Evolutionary conservation across 257 asterid species (phyloP).

Genomic region (Capsicum baccatum): DNA sequence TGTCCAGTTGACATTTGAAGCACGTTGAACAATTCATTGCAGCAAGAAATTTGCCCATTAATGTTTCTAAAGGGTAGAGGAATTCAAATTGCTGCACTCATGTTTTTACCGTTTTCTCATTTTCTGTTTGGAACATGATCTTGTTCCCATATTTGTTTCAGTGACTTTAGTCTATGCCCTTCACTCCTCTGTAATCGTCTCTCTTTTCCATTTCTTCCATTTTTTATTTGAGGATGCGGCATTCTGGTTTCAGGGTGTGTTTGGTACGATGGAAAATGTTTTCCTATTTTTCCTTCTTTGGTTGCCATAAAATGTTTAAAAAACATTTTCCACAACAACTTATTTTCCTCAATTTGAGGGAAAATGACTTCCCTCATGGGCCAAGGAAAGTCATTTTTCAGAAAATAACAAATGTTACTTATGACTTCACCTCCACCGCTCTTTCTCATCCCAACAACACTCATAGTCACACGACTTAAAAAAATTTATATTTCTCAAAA

Average conservation of each 20-base stretch:
- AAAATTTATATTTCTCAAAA: too few relatives aligned
- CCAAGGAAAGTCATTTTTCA: too few relatives aligned
- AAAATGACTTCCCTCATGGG: too few relatives aligned
- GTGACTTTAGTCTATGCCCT: neutral
- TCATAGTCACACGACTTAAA: too few relatives aligned
- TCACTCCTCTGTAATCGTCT: neutral
- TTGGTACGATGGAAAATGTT: too few relatives aligned
- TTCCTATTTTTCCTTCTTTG: too few relatives aligned
- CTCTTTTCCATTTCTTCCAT: neutral
- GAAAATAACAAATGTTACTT: too few relatives aligned
- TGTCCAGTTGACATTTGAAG: constrained; percentile 10
- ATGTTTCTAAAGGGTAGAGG: neutral
- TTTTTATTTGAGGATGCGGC: neutral
- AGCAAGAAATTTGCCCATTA: neutral
- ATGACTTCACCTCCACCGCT: too few relatives aligned
- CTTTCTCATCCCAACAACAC: too few relatives aligned
- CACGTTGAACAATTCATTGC: neutral
- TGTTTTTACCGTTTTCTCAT: neutral
- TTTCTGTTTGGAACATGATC: neutral
- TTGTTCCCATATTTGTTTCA: constrained; percentile 3
- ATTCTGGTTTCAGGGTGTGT: neutral
- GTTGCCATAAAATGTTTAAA: too few relatives aligned
- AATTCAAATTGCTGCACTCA: constrained; percentile 3
- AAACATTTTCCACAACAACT: too few relatives aligned
- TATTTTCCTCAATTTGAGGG: too few relatives aligned